Conservation (phyloP, 2,329 filamentous ascomycete genomes). For the Periconia sp. region DNA sequence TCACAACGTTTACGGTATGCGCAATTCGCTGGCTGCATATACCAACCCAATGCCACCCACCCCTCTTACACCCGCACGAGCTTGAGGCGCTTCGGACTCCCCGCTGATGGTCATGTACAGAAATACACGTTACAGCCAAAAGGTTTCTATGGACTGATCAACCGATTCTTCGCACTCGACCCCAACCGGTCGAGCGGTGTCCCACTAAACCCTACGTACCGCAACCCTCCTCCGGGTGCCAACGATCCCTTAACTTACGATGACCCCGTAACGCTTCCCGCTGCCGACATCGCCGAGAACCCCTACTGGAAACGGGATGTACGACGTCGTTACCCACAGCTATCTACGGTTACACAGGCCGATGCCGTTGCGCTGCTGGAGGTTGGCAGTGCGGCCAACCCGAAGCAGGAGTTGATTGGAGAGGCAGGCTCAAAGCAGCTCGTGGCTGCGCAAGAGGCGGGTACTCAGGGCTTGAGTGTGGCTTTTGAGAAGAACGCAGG, state of each 20-base stretch:
- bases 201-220: slow-evolving; percentile 89
- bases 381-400: slow-evolving; percentile 77
- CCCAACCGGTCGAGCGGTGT: slow-evolving; percentile 87
- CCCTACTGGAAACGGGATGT: slow-evolving; percentile 94
- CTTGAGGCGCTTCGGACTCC: background rate
- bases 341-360: slow-evolving; percentile 78
- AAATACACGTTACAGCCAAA: slow-evolving; percentile 94
- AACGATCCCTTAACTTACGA: slow-evolving; percentile 72
- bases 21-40: slow-evolving; percentile 5
- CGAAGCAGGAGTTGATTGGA: slow-evolving; percentile 78
- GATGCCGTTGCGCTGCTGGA: slow-evolving; percentile 83
- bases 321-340: slow-evolving; percentile 77
- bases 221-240: slow-evolving; percentile 78
- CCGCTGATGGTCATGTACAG: slow-evolving; percentile 49
- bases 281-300: slow-evolving; percentile 86
- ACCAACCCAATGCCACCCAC: slow-evolving; percentile 1
- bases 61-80: slow-evolving; percentile 7
- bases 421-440: slow-evolving; percentile 73
- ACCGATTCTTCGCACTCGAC: slow-evolving; percentile 77
- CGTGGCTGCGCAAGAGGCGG: slow-evolving; percentile 74
- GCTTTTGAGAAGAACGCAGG: slow-evolving; percentile 69
- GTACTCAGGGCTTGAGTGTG: slow-evolving; percentile 68
- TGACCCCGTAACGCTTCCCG: slow-evolving; percentile 81
- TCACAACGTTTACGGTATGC: slow-evolving; percentile 35
- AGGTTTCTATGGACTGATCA: slow-evolving; percentile 84